A percentile compares a stretch with the other conserved stretches of the same genome.
These are phyloP conservation scores for Purshia tridentata DNA, from an alignment of 306 rosid species.

Conservation along the genomic window DNA sequence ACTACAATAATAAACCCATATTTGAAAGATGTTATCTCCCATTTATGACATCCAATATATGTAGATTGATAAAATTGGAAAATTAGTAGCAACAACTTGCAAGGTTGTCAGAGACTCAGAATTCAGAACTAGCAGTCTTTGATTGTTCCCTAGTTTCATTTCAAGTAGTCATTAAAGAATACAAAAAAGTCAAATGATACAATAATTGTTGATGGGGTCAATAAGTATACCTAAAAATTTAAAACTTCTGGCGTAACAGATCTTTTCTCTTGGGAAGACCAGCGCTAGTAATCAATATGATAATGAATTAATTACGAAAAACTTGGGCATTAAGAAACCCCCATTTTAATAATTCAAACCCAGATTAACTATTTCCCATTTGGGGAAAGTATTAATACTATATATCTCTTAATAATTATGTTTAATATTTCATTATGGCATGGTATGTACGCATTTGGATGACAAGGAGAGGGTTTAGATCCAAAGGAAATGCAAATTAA, in stretches of 20 bases:
- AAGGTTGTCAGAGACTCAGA: no score
- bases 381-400: neutral
- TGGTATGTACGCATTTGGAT: no score
- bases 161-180: no score
- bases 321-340: neutral
- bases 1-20: no score
- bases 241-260: neutral
- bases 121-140: no score
- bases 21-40: no score
- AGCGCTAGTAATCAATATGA: neutral
- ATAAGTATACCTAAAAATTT: neutral
- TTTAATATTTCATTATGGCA: no score
- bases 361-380: neutral
- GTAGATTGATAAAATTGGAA: no score
- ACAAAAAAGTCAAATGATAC: neutral
- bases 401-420: neutral
- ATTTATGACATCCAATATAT: no score
- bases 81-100: no score
- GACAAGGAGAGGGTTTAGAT: neutral
- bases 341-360: neutral
- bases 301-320: neutral
- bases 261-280: slow-evolving; percentile 9
- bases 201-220: neutral
- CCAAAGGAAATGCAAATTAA: neutral
- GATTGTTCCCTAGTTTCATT: no score